Base-by-base conservation (phyloP, 164 flowering plant genomes). In the Macadamia tetraphylla region DNA sequence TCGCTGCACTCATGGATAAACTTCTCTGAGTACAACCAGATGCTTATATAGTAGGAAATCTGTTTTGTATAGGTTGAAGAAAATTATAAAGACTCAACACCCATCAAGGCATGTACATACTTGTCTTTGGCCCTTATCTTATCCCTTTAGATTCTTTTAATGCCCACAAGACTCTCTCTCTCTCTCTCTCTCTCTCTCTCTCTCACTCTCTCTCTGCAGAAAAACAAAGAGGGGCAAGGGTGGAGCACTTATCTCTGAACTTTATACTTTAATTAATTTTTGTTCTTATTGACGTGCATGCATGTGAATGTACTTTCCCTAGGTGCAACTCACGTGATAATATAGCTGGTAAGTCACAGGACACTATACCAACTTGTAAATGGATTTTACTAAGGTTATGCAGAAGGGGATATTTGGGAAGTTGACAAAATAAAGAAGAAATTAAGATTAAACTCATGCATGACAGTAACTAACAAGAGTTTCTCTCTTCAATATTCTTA, bases 291-390 rank as follows among this genome's bases (percentile, higher is more conserved):
- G 77, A 65, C 78, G 79, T 75, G 62, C 23, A 71, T 76, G 83
- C 91, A 87, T 80, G 91, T 87, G 91, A 87, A 82, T 84, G 87
- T 87, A 83, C 88, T 82, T 82, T 81, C 81, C 85, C 84, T 58
- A 76, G 81, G 84, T 44, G 78, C 68, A 78, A 65, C 83, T 85
- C 91, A 87, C 91, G 91, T 85, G 88, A 82, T 35, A 2, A 67
- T 53, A 74, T 74, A 76, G 60, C 67, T 62, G 61, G 70, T 75
- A 71, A 71, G 69, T 80, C 79, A 81, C 82, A 78, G 67, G 83
- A 76, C 68, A 69, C 73, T 78, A 76, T 69, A 78, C 68, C 23
- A 23, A 23, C 1, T 2, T 3, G 51, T 35, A 35, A 35, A 63
- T 1, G 1, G 12, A 63, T 7, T 59, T 76, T 71, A 77, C 67